A percentile compares a stretch with the other conserved stretches of the same genome.
Conservation (phyloP, 345 rosid species). For the Sisymbrium altissimum region DNA sequence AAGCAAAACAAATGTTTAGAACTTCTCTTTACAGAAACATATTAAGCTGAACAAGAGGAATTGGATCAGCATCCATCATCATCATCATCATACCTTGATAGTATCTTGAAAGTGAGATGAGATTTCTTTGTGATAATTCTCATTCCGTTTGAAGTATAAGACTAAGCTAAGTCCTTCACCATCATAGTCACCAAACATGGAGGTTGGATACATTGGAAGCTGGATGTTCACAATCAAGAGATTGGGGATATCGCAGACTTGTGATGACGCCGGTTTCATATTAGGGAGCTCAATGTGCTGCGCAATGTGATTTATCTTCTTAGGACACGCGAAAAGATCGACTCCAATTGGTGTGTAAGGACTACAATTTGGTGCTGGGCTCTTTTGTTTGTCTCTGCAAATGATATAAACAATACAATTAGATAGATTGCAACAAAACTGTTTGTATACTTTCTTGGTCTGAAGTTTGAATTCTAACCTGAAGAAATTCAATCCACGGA, state of each 20-base stretch:
- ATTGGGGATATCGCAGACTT: constrained; percentile 43
- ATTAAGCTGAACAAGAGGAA: neutral
- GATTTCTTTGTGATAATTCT: constrained; percentile 49
- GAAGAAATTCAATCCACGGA: constrained; percentile 64
- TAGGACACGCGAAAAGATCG: constrained; percentile 59
- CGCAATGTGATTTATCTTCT: constrained; percentile 72
- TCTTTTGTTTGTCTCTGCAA: constrained; percentile 68
- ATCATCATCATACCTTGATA: constrained; percentile 49
- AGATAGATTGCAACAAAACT: neutral
- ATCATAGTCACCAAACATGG: constrained; percentile 60
- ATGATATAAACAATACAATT: neutral
- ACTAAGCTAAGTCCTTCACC: constrained; percentile 93
- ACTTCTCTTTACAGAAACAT: neutral
- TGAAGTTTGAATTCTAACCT: constrained; percentile 35
- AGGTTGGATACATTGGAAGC: constrained; percentile 71
- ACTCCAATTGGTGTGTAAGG: constrained; percentile 68
- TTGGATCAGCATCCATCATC: neutral
- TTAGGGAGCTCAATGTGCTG: constrained; percentile 70
- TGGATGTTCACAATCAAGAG: constrained; percentile 73
- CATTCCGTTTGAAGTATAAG: constrained; percentile 57
- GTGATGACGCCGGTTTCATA: constrained; percentile 31
- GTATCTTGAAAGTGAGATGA: constrained; percentile 64
- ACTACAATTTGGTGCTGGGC: constrained; percentile 55
- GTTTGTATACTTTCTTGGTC: constrained; percentile 6
- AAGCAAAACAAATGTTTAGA: neutral